phyloP scores from a whole-genome alignment of 2,329 filamentous ascomycete species.

The Hypoxylon sp. region DNA sequence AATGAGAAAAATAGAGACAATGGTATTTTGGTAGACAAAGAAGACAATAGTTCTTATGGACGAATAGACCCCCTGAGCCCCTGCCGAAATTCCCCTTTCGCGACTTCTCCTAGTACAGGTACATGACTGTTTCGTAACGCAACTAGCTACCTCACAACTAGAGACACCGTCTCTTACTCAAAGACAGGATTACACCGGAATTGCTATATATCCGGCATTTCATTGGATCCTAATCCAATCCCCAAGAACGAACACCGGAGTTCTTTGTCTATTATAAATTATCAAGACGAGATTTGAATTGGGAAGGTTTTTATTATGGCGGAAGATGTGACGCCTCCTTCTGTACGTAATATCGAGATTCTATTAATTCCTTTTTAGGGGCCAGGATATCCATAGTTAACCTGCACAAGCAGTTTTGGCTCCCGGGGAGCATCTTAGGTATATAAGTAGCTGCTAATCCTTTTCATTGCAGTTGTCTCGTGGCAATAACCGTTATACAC shows the following conservation, averaged over 20 bases:
- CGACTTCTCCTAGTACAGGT: neutral
- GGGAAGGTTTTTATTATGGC: neutral
- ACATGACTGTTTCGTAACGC: neutral
- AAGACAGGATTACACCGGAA: neutral
- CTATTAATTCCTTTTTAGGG: neutral
- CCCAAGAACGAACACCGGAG: too few relatives aligned
- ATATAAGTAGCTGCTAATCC: neutral
- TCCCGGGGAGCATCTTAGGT: neutral
- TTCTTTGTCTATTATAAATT: neutral
- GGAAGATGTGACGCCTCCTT: neutral
- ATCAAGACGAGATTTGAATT: neutral
- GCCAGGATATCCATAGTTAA: neutral
- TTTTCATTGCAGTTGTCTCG: neutral
- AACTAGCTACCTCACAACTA: neutral
- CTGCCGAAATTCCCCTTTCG: neutral
- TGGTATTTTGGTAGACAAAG: neutral
- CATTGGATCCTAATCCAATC: neutral
- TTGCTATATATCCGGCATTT: neutral
- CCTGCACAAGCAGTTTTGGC: neutral
- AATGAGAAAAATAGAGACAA: neutral
- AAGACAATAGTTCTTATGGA: neutral
- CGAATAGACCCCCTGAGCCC: neutral
- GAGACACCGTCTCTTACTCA: neutral
- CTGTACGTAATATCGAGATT: neutral
- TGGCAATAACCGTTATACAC: slow-evolving; percentile 11